Conservation (phyloP, 73 alveolate genomes). For the Paraurostyla sp. region DNA sequence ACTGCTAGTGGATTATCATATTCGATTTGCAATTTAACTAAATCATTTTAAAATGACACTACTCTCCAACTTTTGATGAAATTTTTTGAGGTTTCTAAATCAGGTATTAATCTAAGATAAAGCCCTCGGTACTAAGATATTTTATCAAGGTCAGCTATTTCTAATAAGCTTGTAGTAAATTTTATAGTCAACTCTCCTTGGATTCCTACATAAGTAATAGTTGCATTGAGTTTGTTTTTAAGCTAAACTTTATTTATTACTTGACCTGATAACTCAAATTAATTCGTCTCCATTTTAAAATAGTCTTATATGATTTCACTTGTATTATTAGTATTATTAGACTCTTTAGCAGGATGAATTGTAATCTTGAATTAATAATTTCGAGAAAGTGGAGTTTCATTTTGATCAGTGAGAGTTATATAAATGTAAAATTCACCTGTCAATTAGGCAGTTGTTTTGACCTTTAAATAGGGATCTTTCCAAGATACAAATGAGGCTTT, state of each 20-base stretch:
- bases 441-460: background rate
- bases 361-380: background rate
- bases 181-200: background rate
- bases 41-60: background rate
- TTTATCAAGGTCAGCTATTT: background rate
- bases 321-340: background rate
- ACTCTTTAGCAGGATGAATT: background rate
- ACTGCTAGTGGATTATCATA: background rate
- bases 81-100: background rate
- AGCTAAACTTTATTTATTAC: background rate
- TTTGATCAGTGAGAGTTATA: conserved; percentile 10
- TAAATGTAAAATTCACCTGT: background rate
- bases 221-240: background rate
- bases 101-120: background rate
- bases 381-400: background rate
- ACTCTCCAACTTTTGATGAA: background rate
- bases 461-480: background rate
- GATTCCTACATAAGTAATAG: background rate
- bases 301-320: background rate
- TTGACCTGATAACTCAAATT: background rate
- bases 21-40: background rate
- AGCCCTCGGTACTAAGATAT: background rate
- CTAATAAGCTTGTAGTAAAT: background rate
- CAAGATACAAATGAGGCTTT: background rate
- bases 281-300: background rate